Evolutionary conservation across 1,284 basidiomycete species (phyloP), one percentile per base, ranked within the genome.

Genomic region (Ustilago bromivora): DNA sequence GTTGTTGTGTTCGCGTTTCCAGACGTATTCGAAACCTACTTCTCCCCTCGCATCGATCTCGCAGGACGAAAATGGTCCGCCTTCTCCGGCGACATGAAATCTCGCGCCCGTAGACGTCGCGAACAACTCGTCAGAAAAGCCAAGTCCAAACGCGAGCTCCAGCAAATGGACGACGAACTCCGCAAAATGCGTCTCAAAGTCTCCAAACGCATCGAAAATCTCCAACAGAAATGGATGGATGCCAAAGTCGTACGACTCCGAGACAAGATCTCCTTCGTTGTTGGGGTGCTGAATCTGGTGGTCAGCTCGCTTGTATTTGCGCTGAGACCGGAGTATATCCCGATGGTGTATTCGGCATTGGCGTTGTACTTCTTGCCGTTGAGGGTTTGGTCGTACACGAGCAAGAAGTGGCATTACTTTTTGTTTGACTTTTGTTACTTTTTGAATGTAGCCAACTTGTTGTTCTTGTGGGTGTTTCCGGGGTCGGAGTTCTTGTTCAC

Each of bases 61-160:
- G 88, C 96, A 41, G 94, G 96, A 83, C 91, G 95, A 43, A 91
- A 91, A 64, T 90, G 96, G 38, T 92, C 94, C 86, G 94, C 93
- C 66, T 94, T 94, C 79, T 92, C 93, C 66, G 92, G 94, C 71
- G 89, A 91, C 64, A 89, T 96, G 71, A 94, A 93, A 87, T 88
- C 92, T 71, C 89, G 90, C 60, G 88, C 90, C 2, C 85, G 91
- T 17, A 87, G 87, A 47, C 72, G 85, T 43, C 80, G 81, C 82
- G 92, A 91, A 87, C 91, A 93, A 83, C 91, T 88, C 80, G 90
- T 90, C 13, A 87, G 91, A 2, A 90, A 91, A 47, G 90, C 92
- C 12, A 92, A 93, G 82, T 82, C 89, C 38, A 82, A 58, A 73
- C 80, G 77, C 28, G 80, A 82, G 41, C 71, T 80, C 3, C 85